Conservation (phyloP, 2,329 filamentous ascomycete genomes). For the Thermomyces lanuginosus region DNA sequence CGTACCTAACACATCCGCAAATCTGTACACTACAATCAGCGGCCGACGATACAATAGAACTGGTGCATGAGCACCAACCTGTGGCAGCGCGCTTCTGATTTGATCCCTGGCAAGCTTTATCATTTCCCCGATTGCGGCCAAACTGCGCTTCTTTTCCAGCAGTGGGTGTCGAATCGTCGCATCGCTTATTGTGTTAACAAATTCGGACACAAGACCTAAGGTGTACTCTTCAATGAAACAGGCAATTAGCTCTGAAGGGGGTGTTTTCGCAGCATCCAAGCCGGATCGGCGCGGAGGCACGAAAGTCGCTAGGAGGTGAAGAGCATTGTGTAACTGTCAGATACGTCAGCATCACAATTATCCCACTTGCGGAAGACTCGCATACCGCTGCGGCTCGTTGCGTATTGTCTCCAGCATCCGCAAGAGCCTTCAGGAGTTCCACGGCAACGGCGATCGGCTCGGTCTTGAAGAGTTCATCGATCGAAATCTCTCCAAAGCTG, state of each 20-base stretch:
- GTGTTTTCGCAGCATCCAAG: slow-evolving; percentile 28
- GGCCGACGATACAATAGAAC: slow-evolving; percentile 1
- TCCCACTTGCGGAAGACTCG: slow-evolving; percentile 3
- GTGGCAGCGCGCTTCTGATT: slow-evolving; percentile 65
- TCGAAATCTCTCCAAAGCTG: slow-evolving; percentile 49
- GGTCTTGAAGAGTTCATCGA: slow-evolving; percentile 53
- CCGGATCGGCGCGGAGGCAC: slow-evolving; percentile 34
- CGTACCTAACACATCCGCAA: slow-evolving; percentile 78
- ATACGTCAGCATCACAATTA: not conserved
- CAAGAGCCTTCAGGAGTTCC: slow-evolving; percentile 66
- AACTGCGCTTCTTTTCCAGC: slow-evolving; percentile 57
- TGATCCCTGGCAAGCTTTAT: slow-evolving; percentile 58
- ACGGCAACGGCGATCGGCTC: slow-evolving; percentile 63
- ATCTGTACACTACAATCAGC: slow-evolving; percentile 40
- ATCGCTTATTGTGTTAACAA: slow-evolving; percentile 66
- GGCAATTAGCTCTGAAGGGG: slow-evolving; percentile 44
- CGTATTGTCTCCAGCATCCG: slow-evolving; percentile 45
- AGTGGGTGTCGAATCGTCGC: slow-evolving; percentile 38
- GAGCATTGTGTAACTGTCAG: slow-evolving; percentile 34
- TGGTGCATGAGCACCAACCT: slow-evolving; percentile 37
- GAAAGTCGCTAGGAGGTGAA: slow-evolving; percentile 34
- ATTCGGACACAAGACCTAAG: slow-evolving; percentile 68
- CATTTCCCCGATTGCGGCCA: slow-evolving; percentile 77
- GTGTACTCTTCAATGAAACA: slow-evolving; percentile 70
- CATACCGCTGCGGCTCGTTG: slow-evolving; percentile 43